These are phyloP conservation scores for Cryptococcus deneoformans DNA, from an alignment of 1,284 basidiomycete species.

Conservation along the genomic window DNA sequence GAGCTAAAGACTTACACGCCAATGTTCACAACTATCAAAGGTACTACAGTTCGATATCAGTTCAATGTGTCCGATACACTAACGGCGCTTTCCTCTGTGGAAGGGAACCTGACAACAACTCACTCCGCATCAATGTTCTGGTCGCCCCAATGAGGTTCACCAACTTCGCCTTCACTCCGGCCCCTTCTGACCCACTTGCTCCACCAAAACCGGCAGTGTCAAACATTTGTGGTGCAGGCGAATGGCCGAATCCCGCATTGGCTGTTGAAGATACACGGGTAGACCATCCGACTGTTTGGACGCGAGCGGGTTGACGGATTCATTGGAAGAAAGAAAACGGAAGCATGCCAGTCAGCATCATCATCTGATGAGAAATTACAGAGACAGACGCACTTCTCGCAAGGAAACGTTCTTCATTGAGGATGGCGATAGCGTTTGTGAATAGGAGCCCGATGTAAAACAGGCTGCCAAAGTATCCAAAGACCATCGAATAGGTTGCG, in stretches of 20 bases:
- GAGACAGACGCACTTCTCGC: constrained; percentile 68
- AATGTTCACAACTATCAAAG: constrained; percentile 77
- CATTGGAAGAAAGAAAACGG: not conserved
- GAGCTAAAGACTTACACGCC: constrained; percentile 53
- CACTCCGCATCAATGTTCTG: constrained; percentile 91
- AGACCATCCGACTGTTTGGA: constrained; percentile 82
- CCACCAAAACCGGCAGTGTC: constrained; percentile 17
- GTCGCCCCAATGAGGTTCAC: constrained; percentile 92
- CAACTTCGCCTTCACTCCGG: constrained; percentile 76
- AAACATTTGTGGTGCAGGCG: constrained; percentile 35
- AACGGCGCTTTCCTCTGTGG: not conserved
- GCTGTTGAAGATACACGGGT: constrained; percentile 55
- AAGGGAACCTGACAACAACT: constrained; percentile 31
- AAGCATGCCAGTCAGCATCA: not conserved
- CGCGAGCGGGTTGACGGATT: not conserved
- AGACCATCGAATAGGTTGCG: constrained; percentile 18
- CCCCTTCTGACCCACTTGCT: constrained; percentile 55
- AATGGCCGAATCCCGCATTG: constrained; percentile 46
- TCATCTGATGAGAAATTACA: no score
- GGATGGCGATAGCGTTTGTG: constrained; percentile 88
- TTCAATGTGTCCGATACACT: not conserved
- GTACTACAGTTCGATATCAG: constrained; percentile 58
- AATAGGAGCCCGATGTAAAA: constrained; percentile 63
- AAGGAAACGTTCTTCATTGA: constrained; percentile 93
- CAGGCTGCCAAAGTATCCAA: constrained; percentile 42